Evolutionary conservation across 2,329 filamentous ascomycete genomes (phyloP).

Genomic region (Apiospora pterosperma): DNA sequence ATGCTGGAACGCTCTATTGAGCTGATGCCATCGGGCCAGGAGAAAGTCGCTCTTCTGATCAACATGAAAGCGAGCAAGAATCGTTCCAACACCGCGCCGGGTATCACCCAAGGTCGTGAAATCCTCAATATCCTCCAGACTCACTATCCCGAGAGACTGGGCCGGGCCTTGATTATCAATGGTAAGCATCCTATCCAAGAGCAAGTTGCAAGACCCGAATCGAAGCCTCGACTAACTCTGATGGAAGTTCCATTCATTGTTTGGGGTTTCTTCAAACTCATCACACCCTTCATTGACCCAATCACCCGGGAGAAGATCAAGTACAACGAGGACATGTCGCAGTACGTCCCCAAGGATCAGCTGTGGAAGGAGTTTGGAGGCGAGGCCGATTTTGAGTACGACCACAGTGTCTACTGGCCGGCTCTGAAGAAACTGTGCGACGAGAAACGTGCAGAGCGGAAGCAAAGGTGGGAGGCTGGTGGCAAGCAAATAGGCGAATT

Average conservation of each 20-base stretch:
- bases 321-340: conserved; percentile 88
- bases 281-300: conserved; percentile 95
- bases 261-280: conserved; percentile 91
- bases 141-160: conserved; percentile 91
- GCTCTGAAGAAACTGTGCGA: conserved; percentile 70
- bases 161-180: conserved; percentile 85
- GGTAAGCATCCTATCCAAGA: conserved; percentile 47
- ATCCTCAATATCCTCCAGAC: conserved; percentile 90
- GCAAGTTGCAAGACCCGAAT: background rate
- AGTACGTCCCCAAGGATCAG: conserved; percentile 78
- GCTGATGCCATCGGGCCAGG: conserved; percentile 81
- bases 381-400: conserved; percentile 84
- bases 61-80: conserved; percentile 82
- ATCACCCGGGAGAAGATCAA: conserved; percentile 92
- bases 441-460: conserved; percentile 59
- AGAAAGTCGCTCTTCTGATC: conserved; percentile 82
- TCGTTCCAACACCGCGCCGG: conserved; percentile 69
- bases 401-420: conserved; percentile 87
- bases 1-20: conserved; percentile 92
- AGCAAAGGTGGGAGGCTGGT: conserved; percentile 71
- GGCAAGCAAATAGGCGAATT: conserved; percentile 82
- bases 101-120: conserved; percentile 72
- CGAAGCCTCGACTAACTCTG: conserved; percentile 9
- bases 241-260: conserved; percentile 81
- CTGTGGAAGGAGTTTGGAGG: conserved; percentile 74